phyloP scores from a whole-genome alignment of 352 stramenopile species.

The Pythium diclinum region DNA sequence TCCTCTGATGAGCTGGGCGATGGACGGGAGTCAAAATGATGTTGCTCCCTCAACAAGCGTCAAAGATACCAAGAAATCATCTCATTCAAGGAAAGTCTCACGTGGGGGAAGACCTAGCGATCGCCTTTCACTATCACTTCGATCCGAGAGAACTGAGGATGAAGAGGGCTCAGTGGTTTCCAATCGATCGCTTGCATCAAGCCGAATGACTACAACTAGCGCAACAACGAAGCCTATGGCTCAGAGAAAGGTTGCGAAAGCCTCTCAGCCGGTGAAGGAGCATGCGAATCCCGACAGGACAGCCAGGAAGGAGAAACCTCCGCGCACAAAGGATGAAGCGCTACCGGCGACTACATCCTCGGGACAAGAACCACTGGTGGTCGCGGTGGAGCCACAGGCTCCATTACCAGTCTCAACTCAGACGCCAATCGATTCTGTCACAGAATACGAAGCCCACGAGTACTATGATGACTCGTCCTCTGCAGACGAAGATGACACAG shows the following conservation, averaged over 20 bases:
- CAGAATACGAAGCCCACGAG: slow-evolving; percentile 4
- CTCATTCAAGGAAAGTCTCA: not conserved
- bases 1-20: slow-evolving; percentile 15
- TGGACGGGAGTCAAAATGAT: not conserved
- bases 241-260: too few species aligned
- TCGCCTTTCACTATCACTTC: too few species aligned
- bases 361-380: not conserved
- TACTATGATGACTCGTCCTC: not conserved
- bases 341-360: not conserved
- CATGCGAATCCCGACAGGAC: too few species aligned
- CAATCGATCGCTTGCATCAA: not conserved
- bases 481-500: slow-evolving; percentile 2
- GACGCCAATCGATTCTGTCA: not conserved
- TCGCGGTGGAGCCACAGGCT: not conserved
- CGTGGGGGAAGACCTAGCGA: not conserved
- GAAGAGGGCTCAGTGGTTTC: not conserved
- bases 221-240: too few species aligned
- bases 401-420: not conserved
- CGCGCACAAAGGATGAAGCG: too few species aligned
- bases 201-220: not conserved
- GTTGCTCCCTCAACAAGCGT: not conserved
- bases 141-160: not conserved
- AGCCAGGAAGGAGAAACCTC: too few species aligned
- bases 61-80: not conserved
- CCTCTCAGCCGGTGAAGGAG: too few species aligned